Percentiles rank a stretch among this genome's conserved stretches.
These are phyloP conservation scores for Ceratobasidium sp. DNA, from an alignment of 1,284 basidiomycete genomes.

Conservation along the genomic window DNA sequence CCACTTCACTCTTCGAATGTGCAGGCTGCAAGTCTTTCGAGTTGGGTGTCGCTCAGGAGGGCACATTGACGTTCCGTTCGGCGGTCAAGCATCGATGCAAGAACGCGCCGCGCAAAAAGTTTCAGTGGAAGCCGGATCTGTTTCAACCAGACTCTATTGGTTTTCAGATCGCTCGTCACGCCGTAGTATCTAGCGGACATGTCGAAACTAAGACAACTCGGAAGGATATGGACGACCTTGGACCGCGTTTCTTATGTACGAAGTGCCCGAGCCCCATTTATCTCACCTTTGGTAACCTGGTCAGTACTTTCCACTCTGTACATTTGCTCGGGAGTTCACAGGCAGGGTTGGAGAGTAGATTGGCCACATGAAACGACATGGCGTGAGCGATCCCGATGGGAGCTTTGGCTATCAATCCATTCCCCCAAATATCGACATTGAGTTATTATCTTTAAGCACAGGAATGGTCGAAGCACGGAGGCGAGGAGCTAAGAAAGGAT, in stretches of 20 bases:
- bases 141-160: conserved; percentile 27
- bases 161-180: conserved; percentile 25
- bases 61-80: conserved; percentile 34
- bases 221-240: conserved; percentile 23
- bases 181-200: conserved; percentile 2
- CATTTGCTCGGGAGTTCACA: background rate
- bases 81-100: conserved; percentile 37
- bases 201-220: conserved; percentile 13
- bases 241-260: conserved; percentile 25
- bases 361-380: conserved; percentile 36
- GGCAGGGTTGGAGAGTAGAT: conserved; percentile 7
- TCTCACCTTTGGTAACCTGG: conserved; percentile 23
- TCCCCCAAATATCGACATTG: conserved; percentile 4
- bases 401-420: conserved; percentile 10
- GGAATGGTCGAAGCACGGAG: conserved; percentile 40
- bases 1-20: conserved; percentile 39
- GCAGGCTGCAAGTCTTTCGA: conserved; percentile 32
- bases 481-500: conserved; percentile 39
- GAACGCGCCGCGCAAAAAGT: conserved; percentile 9
- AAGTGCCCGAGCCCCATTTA: conserved; percentile 21
- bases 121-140: conserved; percentile 19
- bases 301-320: background rate
- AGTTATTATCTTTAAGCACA: conserved; percentile 2
- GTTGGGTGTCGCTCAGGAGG: conserved; percentile 23
- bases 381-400: background rate